Percentiles rank a stretch among this genome's conserved stretches.
phyloP scores from a whole-genome alignment of 2,329 filamentous ascomycete genomes.

The Ascochyta lentis region DNA sequence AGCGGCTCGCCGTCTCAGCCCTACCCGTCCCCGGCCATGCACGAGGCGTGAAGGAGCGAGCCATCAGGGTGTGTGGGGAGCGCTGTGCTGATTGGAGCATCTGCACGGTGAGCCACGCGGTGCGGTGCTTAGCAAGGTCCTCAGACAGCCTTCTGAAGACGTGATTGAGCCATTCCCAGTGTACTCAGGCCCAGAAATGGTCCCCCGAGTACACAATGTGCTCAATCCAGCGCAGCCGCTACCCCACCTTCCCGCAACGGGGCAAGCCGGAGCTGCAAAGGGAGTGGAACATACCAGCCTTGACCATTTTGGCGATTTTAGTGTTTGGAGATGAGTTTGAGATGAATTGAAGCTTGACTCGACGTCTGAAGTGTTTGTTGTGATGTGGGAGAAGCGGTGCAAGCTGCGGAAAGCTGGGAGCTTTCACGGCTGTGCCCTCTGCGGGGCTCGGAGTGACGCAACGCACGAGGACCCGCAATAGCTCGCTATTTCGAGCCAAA shows the following conservation, averaged over 20 bases:
- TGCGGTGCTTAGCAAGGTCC: conserved; percentile 33
- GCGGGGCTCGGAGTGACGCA: conserved; percentile 47
- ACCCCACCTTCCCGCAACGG: conserved; percentile 43
- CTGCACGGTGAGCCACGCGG: conserved; percentile 11
- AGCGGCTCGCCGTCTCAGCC: not conserved
- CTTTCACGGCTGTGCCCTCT: conserved; percentile 31
- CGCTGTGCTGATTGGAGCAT: conserved; percentile 35
- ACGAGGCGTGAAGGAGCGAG: conserved; percentile 19
- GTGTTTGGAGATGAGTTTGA: conserved; percentile 25
- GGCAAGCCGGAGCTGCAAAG: conserved; percentile 27
- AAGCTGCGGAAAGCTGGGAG: conserved; percentile 19
- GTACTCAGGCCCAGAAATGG: conserved; percentile 17
- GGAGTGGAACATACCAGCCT: conserved; percentile 76
- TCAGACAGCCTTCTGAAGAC: conserved; percentile 19
- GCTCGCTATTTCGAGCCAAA: conserved; percentile 18
- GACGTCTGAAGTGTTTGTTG: conserved; percentile 18
- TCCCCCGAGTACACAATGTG: conserved; percentile 55
- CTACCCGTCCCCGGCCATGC: conserved; percentile 5
- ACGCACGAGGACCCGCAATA: conserved; percentile 27
- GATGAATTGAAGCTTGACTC: conserved; percentile 23
- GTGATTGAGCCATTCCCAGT: conserved; percentile 29
- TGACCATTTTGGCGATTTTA: conserved; percentile 86
- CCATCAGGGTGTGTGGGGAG: conserved; percentile 40
- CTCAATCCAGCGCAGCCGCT: conserved; percentile 63
- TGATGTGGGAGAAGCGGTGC: conserved; percentile 14